Conservation (phyloP, 345 rosid genomes). For the Rhodamnia rubescens region DNA sequence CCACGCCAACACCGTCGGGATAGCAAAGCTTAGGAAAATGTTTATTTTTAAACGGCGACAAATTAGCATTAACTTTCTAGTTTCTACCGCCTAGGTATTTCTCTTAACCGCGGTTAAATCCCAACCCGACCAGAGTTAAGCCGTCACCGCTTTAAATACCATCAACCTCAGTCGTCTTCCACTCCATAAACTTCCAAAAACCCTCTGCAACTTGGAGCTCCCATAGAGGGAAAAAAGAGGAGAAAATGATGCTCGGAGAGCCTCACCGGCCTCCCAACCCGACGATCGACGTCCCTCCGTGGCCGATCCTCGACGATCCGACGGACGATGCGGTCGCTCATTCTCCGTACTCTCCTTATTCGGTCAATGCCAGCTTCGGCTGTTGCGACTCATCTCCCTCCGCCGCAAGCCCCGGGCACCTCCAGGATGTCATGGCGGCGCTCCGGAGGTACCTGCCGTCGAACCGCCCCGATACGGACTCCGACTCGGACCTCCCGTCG, state of each 20-base stretch:
- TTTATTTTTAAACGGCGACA: neutral
- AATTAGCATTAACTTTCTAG: neutral
- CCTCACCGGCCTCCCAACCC: neutral
- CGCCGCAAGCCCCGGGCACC: neutral
- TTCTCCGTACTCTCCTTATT: neutral
- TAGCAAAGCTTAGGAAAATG: neutral
- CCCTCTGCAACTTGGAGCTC: neutral
- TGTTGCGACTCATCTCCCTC: neutral
- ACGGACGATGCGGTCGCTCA: neutral
- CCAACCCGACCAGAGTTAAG: neutral
- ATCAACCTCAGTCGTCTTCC: fast-evolving
- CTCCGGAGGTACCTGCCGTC: constrained; percentile 5
- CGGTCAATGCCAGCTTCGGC: neutral
- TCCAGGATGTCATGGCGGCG: neutral
- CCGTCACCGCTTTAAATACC: neutral
- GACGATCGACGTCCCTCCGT: neutral
- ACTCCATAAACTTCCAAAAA: neutral
- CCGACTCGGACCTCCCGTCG: neutral
- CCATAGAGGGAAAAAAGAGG: too few relatives aligned
- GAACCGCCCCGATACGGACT: neutral
- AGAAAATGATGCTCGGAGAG: neutral
- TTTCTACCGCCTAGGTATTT: neutral
- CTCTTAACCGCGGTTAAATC: neutral
- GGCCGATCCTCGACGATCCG: neutral
- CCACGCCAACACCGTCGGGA: neutral